Base-by-base conservation (phyloP, 495 filamentous ascomycete species). In the Elasticomyces elasticus region DNA sequence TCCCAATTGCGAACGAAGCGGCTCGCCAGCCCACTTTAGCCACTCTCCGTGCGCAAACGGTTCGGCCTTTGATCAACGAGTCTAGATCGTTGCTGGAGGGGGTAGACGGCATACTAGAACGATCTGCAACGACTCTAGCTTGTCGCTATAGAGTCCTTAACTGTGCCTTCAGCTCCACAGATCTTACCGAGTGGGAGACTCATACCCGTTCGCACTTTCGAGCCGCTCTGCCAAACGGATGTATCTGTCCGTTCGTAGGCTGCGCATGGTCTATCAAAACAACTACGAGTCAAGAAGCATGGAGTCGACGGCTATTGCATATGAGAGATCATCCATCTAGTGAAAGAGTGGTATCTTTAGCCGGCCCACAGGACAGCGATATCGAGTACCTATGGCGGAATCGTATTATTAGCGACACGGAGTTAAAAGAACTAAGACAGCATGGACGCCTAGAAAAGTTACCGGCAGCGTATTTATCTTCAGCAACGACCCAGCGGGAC, bases 121-220 rank as follows among this genome's bases (percentile, higher is more conserved):
- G 17, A 10, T 15, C 9, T 15, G 17, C 23, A 19, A 19, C 45
- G n/a, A 19, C 10, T 20, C 48, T 51, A 11, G n/a, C 13, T 3
- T 53, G 51, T 33, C 41, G 19, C 5, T 53, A 53, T 22, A 22
- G 23, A 23, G 20, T 56, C 35, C 54, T 56, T 1, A 24, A 23
- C 1, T 56, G 54, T 31, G n/a, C 28, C 13, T 22, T 33, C 23
- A 23, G 5, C 11, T 38, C 30, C 10, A 37, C 10, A 17, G 54
- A 51, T 13, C 26, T 51, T 15, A 46, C n/a, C 1, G 24, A 27
- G 20, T 56, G 41, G 35, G 41, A 56, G 9, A 30, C 11, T 4
- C 54, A 56, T 27, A 43, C 35, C 27, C 20, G 25, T 10, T 42
- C 27, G 20, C 54, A 56, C 45, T 49, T 56, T 27, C 54, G 28